Conservation (phyloP, 2,329 filamentous ascomycete species). For the Cladosporium sp. region DNA sequence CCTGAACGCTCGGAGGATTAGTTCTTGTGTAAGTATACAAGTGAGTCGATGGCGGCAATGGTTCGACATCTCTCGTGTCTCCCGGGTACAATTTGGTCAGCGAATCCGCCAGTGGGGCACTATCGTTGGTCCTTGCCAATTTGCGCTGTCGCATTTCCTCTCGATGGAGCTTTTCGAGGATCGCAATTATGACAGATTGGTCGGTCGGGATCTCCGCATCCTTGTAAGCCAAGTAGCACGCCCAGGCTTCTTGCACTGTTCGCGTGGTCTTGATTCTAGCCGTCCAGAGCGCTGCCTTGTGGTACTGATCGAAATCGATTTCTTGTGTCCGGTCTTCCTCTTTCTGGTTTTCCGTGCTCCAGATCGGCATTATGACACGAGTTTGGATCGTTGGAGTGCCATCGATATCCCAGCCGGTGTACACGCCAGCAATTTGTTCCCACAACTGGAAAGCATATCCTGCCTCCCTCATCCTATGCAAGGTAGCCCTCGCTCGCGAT, state of each 20-base stretch:
- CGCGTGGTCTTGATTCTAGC: slow-evolving; percentile 57
- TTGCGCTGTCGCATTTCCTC: slow-evolving; percentile 18
- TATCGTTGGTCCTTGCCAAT: neutral
- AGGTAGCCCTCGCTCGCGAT: slow-evolving; percentile 53
- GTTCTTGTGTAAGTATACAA: slow-evolving; percentile 63
- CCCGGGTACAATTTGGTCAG: slow-evolving; percentile 43
- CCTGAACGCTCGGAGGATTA: slow-evolving; percentile 54
- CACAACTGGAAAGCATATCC: slow-evolving; percentile 51
- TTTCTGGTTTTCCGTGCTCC: neutral
- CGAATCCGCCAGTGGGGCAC: slow-evolving; percentile 22
- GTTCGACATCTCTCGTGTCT: slow-evolving; percentile 53
- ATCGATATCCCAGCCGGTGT: slow-evolving; percentile 61
- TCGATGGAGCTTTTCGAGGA: slow-evolving; percentile 53
- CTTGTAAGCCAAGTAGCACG: slow-evolving; percentile 57
- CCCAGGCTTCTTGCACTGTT: slow-evolving; percentile 61
- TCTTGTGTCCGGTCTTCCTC: neutral
- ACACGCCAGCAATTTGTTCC: slow-evolving; percentile 52
- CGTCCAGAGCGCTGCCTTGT: slow-evolving; percentile 44
- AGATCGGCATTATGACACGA: slow-evolving; percentile 40
- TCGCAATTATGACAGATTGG: slow-evolving; percentile 49
- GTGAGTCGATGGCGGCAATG: slow-evolving; percentile 56
- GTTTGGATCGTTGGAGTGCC: slow-evolving; percentile 60
- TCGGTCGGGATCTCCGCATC: slow-evolving; percentile 35
- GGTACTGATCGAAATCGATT: neutral
- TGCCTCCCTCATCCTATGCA: slow-evolving; percentile 55